phyloP scores from a whole-genome alignment of 495 filamentous ascomycete species.

The Aspergillus mulundensis region DNA sequence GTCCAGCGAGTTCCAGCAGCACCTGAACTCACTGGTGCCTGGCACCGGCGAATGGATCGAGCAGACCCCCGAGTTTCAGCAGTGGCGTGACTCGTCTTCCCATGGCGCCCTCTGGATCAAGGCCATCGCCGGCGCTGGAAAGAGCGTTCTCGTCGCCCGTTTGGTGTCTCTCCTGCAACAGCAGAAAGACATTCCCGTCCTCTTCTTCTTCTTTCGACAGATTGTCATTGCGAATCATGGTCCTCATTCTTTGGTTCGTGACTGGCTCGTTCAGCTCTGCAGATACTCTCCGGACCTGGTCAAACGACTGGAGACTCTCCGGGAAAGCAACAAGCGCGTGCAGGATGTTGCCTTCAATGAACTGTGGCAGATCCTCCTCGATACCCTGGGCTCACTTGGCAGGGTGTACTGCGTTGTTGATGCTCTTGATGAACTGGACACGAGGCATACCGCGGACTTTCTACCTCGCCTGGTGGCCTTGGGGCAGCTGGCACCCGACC shows the following conservation, averaged over 20 bases:
- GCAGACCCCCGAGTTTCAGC: conserved; percentile 26
- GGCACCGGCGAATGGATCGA: conserved; percentile 47
- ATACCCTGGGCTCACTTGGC: no score
- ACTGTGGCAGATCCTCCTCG: no score
- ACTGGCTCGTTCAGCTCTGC: conserved; percentile 44
- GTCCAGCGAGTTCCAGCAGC: conserved; percentile 9
- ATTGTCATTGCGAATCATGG: conserved; percentile 47
- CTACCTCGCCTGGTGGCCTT: conserved; percentile 25
- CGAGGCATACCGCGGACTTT: conserved; percentile 14
- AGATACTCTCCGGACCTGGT: no score
- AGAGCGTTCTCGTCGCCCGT: conserved; percentile 45
- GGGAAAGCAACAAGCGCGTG: no score
- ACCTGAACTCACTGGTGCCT: conserved; percentile 30
- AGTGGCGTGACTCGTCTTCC: conserved; percentile 35
- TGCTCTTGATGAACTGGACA: no score
- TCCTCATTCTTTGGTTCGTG: conserved; percentile 36
- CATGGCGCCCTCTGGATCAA: conserved; percentile 44
- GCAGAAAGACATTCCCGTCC: conserved; percentile 40
- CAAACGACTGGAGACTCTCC: no score
- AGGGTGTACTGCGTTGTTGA: no score
- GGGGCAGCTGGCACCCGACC: conserved; percentile 28
- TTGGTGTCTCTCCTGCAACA: conserved; percentile 28
- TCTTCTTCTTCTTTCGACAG: conserved; percentile 48
- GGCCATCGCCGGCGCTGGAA: conserved; percentile 50
- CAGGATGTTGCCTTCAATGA: no score